Evolutionary conservation across 2,329 filamentous ascomycete genomes (phyloP).

Genomic region (Monilinia vaccinii-corymbosi): DNA sequence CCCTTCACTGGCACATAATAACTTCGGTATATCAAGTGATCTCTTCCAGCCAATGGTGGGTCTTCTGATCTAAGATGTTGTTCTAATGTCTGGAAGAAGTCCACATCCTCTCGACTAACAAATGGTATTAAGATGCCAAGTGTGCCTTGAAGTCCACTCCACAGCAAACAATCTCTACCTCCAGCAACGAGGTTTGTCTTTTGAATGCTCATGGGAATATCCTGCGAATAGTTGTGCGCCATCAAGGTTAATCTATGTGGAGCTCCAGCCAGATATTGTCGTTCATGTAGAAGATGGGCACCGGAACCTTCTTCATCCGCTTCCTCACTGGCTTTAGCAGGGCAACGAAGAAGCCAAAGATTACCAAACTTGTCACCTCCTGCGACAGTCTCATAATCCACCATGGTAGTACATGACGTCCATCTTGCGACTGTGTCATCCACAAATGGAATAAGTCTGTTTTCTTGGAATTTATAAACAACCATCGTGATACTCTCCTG

Average conservation of each 20-base stretch:
- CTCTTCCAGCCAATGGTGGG: constrained; percentile 78
- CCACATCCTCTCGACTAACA: constrained; percentile 80
- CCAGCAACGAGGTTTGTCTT: constrained; percentile 87
- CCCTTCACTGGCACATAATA: constrained; percentile 97
- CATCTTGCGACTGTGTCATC: constrained; percentile 86
- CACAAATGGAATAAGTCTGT: constrained; percentile 84
- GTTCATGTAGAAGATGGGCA: constrained; percentile 82
- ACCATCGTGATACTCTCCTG: constrained; percentile 87
- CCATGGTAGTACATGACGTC: constrained; percentile 86
- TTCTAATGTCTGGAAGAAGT: constrained; percentile 95
- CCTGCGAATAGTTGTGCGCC: constrained; percentile 82
- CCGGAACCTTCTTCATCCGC: constrained; percentile 88
- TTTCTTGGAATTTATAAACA: constrained; percentile 87
- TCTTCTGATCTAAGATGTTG: constrained; percentile 80
- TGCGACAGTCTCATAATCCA: constrained; percentile 93
- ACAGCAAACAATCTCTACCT: constrained; percentile 82
- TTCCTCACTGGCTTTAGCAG: constrained; percentile 75
- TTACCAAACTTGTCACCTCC: constrained; percentile 98
- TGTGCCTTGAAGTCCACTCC: constrained; percentile 91
- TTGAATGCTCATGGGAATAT: constrained; percentile 82
- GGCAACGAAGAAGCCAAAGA: constrained; percentile 83
- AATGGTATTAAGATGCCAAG: constrained; percentile 92
- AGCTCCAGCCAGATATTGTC: constrained; percentile 81
- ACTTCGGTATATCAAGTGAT: constrained; percentile 89
- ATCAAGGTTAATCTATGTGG: constrained; percentile 77